phyloP scores from a whole-genome alignment of 1,139 yeast genomes.

The Debaryomyces coudertii region DNA sequence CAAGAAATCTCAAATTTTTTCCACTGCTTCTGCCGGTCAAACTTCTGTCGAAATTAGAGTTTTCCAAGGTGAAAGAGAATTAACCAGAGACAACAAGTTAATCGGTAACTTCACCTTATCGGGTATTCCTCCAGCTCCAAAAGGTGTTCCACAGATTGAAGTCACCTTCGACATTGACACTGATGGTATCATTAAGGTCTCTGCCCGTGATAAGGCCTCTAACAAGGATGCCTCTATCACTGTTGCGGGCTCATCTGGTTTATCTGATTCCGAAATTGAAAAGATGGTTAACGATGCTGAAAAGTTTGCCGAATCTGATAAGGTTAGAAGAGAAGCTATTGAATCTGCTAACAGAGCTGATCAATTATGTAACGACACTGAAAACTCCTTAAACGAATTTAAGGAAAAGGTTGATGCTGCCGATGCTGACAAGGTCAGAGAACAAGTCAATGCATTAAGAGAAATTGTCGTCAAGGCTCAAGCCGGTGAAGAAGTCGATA shows the following conservation, averaged over 20 bases:
- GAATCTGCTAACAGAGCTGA: constrained; percentile 98
- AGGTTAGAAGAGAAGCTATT: constrained; percentile 91
- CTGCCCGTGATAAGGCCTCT: constrained; percentile 98
- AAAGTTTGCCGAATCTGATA: constrained; percentile 95
- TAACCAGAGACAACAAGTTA: constrained; percentile 93
- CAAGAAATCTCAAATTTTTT: constrained; percentile 89
- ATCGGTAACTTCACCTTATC: constrained; percentile 91
- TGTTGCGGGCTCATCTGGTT: constrained; percentile 98
- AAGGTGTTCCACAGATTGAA: constrained; percentile 97
- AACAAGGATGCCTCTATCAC: constrained; percentile 98
- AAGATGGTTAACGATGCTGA: constrained; percentile 99
- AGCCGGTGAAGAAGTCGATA: constrained; percentile 85
- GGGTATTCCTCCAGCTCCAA: constrained; percentile 96
- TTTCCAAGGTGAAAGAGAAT: constrained; percentile 97
- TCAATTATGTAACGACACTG: constrained; percentile 95
- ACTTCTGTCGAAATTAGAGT: constrained; percentile 95
- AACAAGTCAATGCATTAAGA: constrained; percentile 76
- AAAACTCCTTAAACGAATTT: constrained; percentile 90
- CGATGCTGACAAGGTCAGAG: constrained; percentile 84
- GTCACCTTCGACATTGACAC: constrained; percentile 95
- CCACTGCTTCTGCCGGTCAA: constrained; percentile 96
- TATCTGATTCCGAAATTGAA: constrained; percentile 94
- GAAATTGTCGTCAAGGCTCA: constrained; percentile 93
- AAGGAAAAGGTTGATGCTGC: constrained; percentile 89
- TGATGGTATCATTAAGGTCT: constrained; percentile 97